Evolutionary conservation across 139 green algal genomes (phyloP).

Genomic region (Closterium sp.): DNA sequence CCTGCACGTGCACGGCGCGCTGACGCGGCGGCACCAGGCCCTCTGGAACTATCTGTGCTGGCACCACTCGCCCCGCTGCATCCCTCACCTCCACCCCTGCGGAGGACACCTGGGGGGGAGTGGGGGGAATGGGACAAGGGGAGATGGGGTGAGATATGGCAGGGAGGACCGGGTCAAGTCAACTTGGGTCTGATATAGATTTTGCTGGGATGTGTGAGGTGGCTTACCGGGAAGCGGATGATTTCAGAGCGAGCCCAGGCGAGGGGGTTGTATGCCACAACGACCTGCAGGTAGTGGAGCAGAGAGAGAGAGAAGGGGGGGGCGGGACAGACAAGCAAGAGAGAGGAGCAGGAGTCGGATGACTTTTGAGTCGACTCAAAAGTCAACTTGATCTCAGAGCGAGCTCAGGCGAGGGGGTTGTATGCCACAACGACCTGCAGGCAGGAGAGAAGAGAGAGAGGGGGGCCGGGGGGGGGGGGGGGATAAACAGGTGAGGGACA

Average conservation of each 20-base stretch:
- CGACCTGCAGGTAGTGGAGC: no score
- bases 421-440: background rate
- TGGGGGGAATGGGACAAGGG: background rate
- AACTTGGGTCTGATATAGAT: background rate
- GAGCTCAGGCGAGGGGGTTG: background rate
- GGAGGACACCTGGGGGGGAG: background rate
- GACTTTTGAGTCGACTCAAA: no score
- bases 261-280: background rate
- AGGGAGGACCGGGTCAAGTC: no score
- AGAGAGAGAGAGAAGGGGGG: no score
- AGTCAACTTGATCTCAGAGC: background rate
- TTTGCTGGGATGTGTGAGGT: background rate
- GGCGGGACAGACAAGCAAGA: no score
- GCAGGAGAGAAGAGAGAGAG: no score
- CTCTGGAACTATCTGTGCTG: constrained; percentile 17
- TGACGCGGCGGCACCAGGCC: background rate
- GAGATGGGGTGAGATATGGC: background rate
- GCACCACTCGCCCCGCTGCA: background rate
- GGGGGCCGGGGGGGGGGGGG: no score
- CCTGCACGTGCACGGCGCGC: background rate
- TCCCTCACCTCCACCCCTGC: constrained; percentile 18
- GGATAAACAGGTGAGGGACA: no score
- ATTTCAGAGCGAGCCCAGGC: background rate
- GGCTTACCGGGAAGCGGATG: background rate
- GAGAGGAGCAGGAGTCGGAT: no score